Conservation (phyloP, 768 basidiomycete species). For the Serendipita vermifera region DNA sequence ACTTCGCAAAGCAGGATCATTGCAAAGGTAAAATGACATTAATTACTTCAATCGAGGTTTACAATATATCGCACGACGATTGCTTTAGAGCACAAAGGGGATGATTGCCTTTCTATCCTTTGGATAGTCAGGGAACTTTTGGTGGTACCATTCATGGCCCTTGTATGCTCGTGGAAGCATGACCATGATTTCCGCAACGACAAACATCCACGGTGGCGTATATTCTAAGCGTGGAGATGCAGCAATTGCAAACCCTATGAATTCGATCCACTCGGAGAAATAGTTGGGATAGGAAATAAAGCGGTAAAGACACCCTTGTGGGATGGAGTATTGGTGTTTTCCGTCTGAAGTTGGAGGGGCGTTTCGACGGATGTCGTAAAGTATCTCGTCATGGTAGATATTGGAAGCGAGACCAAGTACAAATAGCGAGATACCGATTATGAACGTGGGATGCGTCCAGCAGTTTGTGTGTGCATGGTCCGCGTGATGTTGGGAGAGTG, state of each 20-base stretch:
- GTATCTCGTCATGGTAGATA: constrained; percentile 78
- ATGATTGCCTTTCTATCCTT: constrained; percentile 61
- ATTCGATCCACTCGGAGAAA: constrained; percentile 90
- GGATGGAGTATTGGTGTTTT: constrained; percentile 56
- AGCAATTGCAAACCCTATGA: constrained; percentile 76
- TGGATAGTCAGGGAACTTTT: constrained; percentile 69
- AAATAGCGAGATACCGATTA: constrained; percentile 55
- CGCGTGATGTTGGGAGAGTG: neutral
- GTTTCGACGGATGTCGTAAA: constrained; percentile 65
- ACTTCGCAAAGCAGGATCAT: too few species aligned
- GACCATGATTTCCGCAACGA: constrained; percentile 51
- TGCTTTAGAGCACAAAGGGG: constrained; percentile 63
- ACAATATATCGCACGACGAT: too few species aligned
- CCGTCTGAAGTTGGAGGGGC: constrained; percentile 23
- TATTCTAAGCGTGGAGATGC: constrained; percentile 37
- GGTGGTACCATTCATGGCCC: constrained; percentile 77
- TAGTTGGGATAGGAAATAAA: constrained; percentile 89
- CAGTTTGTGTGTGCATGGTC: too few species aligned
- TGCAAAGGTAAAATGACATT: too few species aligned
- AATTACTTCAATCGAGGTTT: too few species aligned
- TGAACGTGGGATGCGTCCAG: constrained; percentile 37
- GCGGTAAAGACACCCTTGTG: constrained; percentile 60
- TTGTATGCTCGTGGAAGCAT: constrained; percentile 76
- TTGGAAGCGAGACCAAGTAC: constrained; percentile 62
- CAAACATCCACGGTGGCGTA: constrained; percentile 70